Evolutionary conservation across 2,329 filamentous ascomycete genomes (phyloP), one percentile per base, ranked within the genome.

Genomic region (Golovinomyces cichoracearum): DNA sequence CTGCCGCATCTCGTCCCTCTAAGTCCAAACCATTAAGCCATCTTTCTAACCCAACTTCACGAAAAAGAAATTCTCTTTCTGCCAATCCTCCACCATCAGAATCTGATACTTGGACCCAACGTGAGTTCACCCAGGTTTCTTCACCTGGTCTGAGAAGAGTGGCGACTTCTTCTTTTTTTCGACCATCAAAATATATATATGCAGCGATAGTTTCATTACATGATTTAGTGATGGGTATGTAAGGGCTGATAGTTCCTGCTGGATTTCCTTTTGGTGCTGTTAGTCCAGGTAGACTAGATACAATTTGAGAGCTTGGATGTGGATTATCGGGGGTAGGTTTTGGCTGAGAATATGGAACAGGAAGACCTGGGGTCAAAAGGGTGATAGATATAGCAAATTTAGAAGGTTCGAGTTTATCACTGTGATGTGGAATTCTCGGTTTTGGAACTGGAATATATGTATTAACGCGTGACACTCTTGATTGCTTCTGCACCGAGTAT

Each of bases 351-450:
- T 95, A 95, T 1, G 88, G 88, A 40, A 95, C 85, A 55, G 84
- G 76, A 52, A 93, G 74, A 50, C 81, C 81, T 10, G 86, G 80
- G 0, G 85, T 94, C 56, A 95, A 73, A 45, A 98, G 75, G 2
- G 90, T 95, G 60, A 98, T 95, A 48, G 88, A 95, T 59, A 98
- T 94, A 57, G 90, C 90, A 64, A 98, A 98, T 57, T 86, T 90
- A 52, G 90, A 85, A 57, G 92, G 81, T 66, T 95, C 85, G 46
- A 85, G 79, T 66, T 85, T 84, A 53, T 77, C 69, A 33, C 73
- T 68, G 59, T 78, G 71, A 50, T 64, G 57, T 42, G 75, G 75
- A 40, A 94, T 67, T 64, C 82, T 83, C 38, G 88, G 80, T 53
- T 86, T 81, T 31, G 90, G 88, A 5, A 98, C 90, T 48, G 88